A percentile compares a stretch with the other conserved stretches of the same genome.
These are phyloP conservation scores for Leccinum pallidistipes DNA, from an alignment of 1,284 basidiomycete species.

Conservation along the genomic window DNA sequence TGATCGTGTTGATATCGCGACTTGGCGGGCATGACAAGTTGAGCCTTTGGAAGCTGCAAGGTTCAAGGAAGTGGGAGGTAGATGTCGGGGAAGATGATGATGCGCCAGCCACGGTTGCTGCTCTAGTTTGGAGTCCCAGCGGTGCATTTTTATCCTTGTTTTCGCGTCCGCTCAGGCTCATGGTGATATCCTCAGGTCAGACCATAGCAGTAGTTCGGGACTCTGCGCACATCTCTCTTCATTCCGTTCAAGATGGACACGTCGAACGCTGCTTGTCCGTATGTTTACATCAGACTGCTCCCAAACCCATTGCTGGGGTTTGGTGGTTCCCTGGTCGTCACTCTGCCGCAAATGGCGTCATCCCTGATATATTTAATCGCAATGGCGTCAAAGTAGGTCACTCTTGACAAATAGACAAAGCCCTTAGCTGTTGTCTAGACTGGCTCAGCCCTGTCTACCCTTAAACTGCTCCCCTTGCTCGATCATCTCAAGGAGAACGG, in stretches of 20 bases:
- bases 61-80: conserved; percentile 77
- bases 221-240: conserved; percentile 64
- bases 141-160: conserved; percentile 44
- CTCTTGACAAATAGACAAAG: not conserved
- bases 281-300: conserved; percentile 19
- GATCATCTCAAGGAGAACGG: conserved; percentile 65
- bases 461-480: conserved; percentile 66
- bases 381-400: conserved; percentile 59
- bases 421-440: conserved; percentile 46
- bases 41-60: conserved; percentile 78
- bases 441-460: conserved; percentile 70
- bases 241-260: conserved; percentile 74
- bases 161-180: conserved; percentile 5
- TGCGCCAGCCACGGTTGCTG: conserved; percentile 50
- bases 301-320: conserved; percentile 44
- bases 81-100: conserved; percentile 52
- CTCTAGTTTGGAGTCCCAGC: conserved; percentile 77
- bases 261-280: conserved; percentile 48
- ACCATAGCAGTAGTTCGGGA: conserved; percentile 71
- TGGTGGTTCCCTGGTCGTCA: conserved; percentile 72
- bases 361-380: conserved; percentile 76
- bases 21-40: conserved; percentile 65
- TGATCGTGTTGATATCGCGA: conserved; percentile 65
- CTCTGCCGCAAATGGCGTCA: conserved; percentile 39
- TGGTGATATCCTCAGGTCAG: conserved; percentile 49